Percentiles rank a stretch among this genome's conserved stretches.
phyloP scores from a whole-genome alignment of 306 rosid species.

The Quercus wislizeni region DNA sequence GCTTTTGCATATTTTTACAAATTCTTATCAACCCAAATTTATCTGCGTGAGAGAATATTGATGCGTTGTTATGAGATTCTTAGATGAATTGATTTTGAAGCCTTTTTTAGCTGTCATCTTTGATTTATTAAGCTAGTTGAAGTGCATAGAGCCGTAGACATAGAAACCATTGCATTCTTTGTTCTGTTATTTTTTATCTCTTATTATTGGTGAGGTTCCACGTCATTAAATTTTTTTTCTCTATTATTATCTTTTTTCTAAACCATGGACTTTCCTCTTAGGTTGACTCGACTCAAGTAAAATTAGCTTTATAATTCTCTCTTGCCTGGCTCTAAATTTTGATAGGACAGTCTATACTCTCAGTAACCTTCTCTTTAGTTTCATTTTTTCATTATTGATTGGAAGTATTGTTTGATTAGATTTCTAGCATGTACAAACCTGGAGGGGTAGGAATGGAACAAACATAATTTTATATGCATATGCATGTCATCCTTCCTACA shows the following conservation, averaged over 20 bases:
- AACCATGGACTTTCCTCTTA: not conserved
- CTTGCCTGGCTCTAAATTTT: not conserved
- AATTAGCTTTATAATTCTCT: not conserved
- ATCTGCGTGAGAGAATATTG: constrained; percentile 9
- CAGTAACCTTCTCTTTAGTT: too few relatives aligned
- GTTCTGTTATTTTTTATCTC: not conserved
- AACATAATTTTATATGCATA: not conserved
- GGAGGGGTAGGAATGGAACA: not conserved
- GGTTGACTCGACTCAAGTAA: not conserved
- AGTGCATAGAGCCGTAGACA: not conserved
- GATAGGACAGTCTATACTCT: too few relatives aligned
- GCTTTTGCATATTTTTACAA: constrained; percentile 23
- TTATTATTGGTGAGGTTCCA: not conserved
- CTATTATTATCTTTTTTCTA: not conserved
- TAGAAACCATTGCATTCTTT: constrained; percentile 4
- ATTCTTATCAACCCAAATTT: constrained; percentile 2
- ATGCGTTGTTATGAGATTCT: not conserved
- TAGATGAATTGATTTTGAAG: not conserved
- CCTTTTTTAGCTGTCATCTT: not conserved
- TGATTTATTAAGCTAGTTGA: constrained; percentile 7
- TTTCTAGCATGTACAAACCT: not conserved
- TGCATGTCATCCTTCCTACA: not conserved
- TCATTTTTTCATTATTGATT: too few relatives aligned
- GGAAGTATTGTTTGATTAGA: too few relatives aligned
- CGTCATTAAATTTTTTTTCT: too few relatives aligned